These are phyloP conservation scores for Clavispora santaluciae DNA, from an alignment of 805 yeast species.

Conservation along the genomic window DNA sequence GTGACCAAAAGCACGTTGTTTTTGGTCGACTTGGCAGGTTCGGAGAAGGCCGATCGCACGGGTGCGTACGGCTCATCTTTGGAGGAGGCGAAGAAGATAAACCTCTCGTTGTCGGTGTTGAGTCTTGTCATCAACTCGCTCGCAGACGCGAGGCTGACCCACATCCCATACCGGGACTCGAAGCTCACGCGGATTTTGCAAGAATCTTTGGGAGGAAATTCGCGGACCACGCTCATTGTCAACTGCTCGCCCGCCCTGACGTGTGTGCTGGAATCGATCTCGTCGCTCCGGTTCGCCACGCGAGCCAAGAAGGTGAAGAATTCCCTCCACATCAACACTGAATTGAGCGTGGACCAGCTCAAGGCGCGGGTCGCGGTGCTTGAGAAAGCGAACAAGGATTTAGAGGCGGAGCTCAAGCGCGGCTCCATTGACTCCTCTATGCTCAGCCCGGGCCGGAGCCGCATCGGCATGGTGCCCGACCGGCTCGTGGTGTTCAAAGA, in stretches of 20 bases:
- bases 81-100: slow-evolving; percentile 83
- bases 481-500: slow-evolving; percentile 4
- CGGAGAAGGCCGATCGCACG: slow-evolving; percentile 73
- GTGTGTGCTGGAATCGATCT: slow-evolving; percentile 60
- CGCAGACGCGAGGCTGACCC: slow-evolving; percentile 61
- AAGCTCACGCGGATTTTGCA: slow-evolving; percentile 73
- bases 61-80: slow-evolving; percentile 71
- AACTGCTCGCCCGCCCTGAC: slow-evolving; percentile 63
- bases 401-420: slow-evolving; percentile 36
- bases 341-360: slow-evolving; percentile 47
- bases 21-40: slow-evolving; percentile 82
- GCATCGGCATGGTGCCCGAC: slow-evolving; percentile 2
- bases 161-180: slow-evolving; percentile 74
- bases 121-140: slow-evolving; percentile 80
- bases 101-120: slow-evolving; percentile 68
- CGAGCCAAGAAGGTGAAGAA: slow-evolving; percentile 68
- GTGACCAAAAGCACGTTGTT: slow-evolving; percentile 61
- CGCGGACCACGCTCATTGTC: slow-evolving; percentile 67
- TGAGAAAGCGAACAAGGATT: slow-evolving; percentile 29
- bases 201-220: slow-evolving; percentile 79
- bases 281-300: slow-evolving; percentile 70
- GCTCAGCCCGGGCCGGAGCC: neutral
- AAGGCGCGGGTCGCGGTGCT: slow-evolving; percentile 34
- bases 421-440: neutral
- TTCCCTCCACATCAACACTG: slow-evolving; percentile 59